These are phyloP conservation scores for Hypoxylon sp. DNA, from an alignment of 2,329 filamentous ascomycete species.

Conservation along the genomic window DNA sequence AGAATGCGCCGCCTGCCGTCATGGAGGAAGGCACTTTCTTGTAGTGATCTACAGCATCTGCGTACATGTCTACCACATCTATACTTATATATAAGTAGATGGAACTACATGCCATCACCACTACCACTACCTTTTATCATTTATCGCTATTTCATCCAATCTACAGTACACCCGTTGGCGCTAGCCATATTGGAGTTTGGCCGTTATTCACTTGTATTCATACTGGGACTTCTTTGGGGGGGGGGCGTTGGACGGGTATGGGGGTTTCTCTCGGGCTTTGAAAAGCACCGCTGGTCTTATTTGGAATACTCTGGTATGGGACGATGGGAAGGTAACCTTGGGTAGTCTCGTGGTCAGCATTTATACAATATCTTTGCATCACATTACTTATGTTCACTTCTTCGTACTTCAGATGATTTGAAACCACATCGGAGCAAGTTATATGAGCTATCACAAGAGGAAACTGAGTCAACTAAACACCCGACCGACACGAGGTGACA, in stretches of 20 bases:
- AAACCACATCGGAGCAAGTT: conserved; percentile 23
- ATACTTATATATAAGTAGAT: neutral
- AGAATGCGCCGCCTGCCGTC: conserved; percentile 44
- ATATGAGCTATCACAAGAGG: conserved; percentile 9
- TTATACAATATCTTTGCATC: conserved; percentile 14
- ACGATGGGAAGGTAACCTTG: neutral
- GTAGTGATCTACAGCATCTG: conserved; percentile 12
- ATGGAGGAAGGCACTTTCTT: conserved; percentile 47
- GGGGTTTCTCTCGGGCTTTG: conserved; percentile 29
- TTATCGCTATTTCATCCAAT: conserved; percentile 4
- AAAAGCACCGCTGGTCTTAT: conserved; percentile 32
- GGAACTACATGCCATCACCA: neutral
- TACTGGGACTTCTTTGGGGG: conserved; percentile 3
- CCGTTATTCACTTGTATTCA: conserved; percentile 18
- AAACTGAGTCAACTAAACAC: conserved; percentile 19
- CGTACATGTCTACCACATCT: neutral
- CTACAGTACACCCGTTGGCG: conserved; percentile 11
- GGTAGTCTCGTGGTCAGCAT: conserved; percentile 1
- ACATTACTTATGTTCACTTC: neutral
- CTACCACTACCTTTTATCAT: neutral
- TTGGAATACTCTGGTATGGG: conserved; percentile 9
- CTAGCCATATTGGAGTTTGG: conserved; percentile 15
- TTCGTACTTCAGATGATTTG: conserved; percentile 7
- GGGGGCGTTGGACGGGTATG: conserved; percentile 8
- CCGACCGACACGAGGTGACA: conserved; percentile 14